Evolutionary conservation across 2,329 filamentous ascomycete genomes (phyloP), one percentile per base, ranked within the genome.

Genomic region (Lasiodiplodia theobromae): DNA sequence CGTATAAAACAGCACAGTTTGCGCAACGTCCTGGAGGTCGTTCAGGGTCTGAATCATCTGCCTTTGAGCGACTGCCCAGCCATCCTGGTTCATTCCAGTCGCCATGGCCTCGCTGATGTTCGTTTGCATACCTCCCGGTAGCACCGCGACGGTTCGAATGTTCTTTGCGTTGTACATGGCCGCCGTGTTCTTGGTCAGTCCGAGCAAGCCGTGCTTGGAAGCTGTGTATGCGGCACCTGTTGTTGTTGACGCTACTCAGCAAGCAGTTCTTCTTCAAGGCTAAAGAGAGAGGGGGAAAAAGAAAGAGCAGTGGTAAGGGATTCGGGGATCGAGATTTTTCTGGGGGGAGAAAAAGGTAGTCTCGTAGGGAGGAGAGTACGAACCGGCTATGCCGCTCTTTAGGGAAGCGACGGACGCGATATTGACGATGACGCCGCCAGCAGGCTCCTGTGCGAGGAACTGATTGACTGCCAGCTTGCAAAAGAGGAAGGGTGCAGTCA

Each of bases 401-500:
- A 57, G 18, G 10, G 51, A 51, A 12, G 67, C 25, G 4, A 37
- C 40, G 25, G 67, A 68, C 6, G 57, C 82, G 64, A 88, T 84
- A 74, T 87, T 88, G 73, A 88, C 77, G 67, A 88, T 86, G 18
- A 80, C 75, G 2, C 85, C 85, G 66, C 82, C 81, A 23, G 71
- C 73, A 31, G 67, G 66, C 10, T 75, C 74, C 71, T 83, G 80
- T 57, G 79, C 77, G 66, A 86, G 72, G 71, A 87, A 83, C 67
- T 82, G 79, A 34, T 79, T 82, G 10, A 88, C 81, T 12, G 84
- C 86, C 3, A 82, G 74, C 73, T 86, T 86, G 67, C 81, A 85
- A 54, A 86, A 77, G 57, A 88, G 73, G 68, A 85, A 86, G 0
- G 86, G 81, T 0, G 85, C 87, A 10, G 85, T 89, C 51, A 88